Conservation (phyloP, 2,329 filamentous ascomycete species). For the Aspergillus melleus region DNA sequence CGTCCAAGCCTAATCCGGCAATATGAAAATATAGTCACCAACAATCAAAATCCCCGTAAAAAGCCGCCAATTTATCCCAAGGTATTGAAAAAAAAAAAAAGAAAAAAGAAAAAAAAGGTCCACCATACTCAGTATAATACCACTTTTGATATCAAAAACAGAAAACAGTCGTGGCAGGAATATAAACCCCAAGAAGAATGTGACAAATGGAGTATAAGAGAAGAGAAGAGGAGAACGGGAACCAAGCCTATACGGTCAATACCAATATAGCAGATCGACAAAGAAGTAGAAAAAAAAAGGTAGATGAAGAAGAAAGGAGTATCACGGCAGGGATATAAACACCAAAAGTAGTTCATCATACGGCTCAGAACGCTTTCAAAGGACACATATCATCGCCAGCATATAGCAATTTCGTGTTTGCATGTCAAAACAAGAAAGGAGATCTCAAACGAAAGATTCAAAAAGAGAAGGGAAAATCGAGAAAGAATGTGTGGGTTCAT, state of each 20-base stretch:
- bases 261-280: background rate
- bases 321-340: slow-evolving; percentile 2
- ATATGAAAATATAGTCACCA: background rate
- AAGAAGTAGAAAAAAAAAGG: background rate
- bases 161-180: background rate
- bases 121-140: background rate
- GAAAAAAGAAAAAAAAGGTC: background rate
- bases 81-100: background rate
- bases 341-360: slow-evolving; percentile 18
- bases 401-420: slow-evolving; percentile 11
- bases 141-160: background rate
- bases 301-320: background rate
- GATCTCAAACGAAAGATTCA: slow-evolving; percentile 11
- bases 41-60: background rate
- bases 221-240: background rate
- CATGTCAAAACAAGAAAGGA: slow-evolving; percentile 14
- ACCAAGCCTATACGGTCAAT: background rate
- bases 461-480: background rate
- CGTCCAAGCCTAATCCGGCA: background rate
- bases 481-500: background rate
- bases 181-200: too few species aligned
- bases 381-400: slow-evolving; percentile 7
- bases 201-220: background rate
- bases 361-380: slow-evolving; percentile 16
- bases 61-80: background rate